These are phyloP conservation scores for Pseudocercospora eumusae DNA, from an alignment of 2,329 filamentous ascomycete genomes.

Conservation along the genomic window DNA sequence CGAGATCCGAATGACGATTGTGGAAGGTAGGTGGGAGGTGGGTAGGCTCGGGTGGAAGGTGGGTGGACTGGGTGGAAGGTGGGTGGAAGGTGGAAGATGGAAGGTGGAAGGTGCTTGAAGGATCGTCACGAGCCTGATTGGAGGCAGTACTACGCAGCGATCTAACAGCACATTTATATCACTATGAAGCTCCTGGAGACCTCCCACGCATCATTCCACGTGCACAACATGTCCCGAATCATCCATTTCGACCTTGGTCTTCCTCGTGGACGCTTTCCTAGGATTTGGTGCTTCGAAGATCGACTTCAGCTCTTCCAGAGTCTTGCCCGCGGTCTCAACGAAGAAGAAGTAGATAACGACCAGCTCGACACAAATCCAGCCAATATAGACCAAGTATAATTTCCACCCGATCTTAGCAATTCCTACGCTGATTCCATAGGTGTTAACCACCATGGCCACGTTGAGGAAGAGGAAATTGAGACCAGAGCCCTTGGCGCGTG, in stretches of 20 bases:
- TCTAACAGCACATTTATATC: too few species aligned
- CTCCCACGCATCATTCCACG: constrained; percentile 15
- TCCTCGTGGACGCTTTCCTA: constrained; percentile 35
- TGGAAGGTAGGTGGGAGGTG: too few species aligned
- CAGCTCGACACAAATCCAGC: constrained; percentile 39
- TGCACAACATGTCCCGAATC: constrained; percentile 31
- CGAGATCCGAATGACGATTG: too few species aligned
- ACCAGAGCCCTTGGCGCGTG: constrained; percentile 41
- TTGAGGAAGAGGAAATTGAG: constrained; percentile 46
- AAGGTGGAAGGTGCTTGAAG: too few species aligned
- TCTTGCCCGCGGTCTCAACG: constrained; percentile 42
- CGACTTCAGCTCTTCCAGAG: constrained; percentile 38
- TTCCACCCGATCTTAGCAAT: constrained; percentile 34
- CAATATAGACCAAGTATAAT: constrained; percentile 34
- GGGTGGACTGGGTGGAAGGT: too few species aligned
- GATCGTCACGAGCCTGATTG: too few species aligned
- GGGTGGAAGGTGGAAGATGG: too few species aligned
- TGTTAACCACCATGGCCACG: constrained; percentile 48
- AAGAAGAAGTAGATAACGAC: constrained; percentile 40
- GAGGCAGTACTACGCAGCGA: too few species aligned
- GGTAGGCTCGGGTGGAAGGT: too few species aligned
- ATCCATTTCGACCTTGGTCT: constrained; percentile 34
- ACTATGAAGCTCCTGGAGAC: background rate
- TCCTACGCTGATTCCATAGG: constrained; percentile 34
- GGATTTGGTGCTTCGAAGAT: constrained; percentile 34